phyloP scores from a whole-genome alignment of 768 basidiomycete genomes.

The Mycena sanguinolenta region DNA sequence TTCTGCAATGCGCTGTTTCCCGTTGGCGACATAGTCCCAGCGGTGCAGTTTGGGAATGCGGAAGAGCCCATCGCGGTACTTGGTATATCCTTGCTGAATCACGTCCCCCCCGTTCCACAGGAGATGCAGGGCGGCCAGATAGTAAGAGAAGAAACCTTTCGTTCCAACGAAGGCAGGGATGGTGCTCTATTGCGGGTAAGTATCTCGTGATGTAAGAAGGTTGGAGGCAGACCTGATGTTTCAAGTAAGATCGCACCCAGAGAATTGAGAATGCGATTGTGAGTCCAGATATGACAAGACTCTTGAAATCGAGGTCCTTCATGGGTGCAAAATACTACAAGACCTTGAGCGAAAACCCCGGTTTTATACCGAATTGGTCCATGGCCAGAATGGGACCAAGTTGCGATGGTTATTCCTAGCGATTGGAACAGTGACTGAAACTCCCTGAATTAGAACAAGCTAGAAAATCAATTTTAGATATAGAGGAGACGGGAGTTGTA shows the following conservation, averaged over 20 bases:
- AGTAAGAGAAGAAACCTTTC: background rate
- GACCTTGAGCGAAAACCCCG: too few species aligned
- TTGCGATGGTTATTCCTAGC: too few species aligned
- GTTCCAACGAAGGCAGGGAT: background rate
- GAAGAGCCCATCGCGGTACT: background rate
- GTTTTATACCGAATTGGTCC: too few species aligned
- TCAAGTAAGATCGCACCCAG: background rate
- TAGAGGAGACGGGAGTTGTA: too few species aligned
- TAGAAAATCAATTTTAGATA: too few species aligned
- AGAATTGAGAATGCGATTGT: background rate
- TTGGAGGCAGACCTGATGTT: background rate
- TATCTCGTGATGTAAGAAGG: background rate
- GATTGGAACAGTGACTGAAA: too few species aligned
- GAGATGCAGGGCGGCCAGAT: background rate
- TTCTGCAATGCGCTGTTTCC: background rate
- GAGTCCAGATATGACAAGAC: background rate
- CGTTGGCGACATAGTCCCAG: slow-evolving; percentile 14
- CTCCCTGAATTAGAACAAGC: too few species aligned
- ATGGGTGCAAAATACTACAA: background rate
- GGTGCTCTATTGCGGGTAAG: background rate
- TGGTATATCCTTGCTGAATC: background rate
- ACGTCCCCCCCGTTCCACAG: background rate
- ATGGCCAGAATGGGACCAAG: too few species aligned
- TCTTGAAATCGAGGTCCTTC: background rate
- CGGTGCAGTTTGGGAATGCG: background rate